Base-by-base conservation (phyloP, 306 rosid species). In the Fragaria nilgerrensis region DNA sequence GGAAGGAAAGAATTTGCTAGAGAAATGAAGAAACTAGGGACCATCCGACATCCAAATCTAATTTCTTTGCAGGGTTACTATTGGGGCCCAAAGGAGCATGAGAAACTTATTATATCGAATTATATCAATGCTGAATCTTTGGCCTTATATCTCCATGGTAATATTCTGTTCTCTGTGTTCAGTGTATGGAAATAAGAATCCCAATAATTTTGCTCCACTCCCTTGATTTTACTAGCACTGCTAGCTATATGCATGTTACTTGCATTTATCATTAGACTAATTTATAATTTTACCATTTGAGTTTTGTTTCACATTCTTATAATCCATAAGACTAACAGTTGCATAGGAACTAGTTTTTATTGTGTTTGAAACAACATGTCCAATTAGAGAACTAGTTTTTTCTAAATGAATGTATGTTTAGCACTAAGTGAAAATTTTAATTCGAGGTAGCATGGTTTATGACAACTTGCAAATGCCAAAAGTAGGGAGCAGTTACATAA, bases 21-120 rank as follows among this genome's bases (percentile, higher is more conserved):
- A 82, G 96, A 92, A 82, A 77, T 87, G 1, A 87, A 82, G 84
- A 92, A 92, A 89, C 97, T 92, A 9, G 96, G 96, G 67, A 83
- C 80, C 45, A 90, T 90, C 79, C 90, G 86, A 78, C 97, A 90
- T 82, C 96, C 93, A 1, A 90, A 78, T 76, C 75, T 90, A 66
- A 91, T 92, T 77, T 87, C 93, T 43, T 20, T 92, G 72, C 90
- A 77, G 70, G 97, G 97, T 69, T 90, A 88, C 88, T 92, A 90
- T 73, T 70, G 87, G 80, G 96, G 93, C 32, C 90, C 92, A 23
- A 84, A 77, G 82, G 97, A 90, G 75, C 91, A 85, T 25, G 97
- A 92, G 77, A 92, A 88, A 55, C 79, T 90, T 79, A 72, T 92
- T 61, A 77, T 92, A 82, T 90, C 92, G 4, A 87, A 83, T 75